These are phyloP conservation scores for Oryza coarctata DNA, from an alignment of 176 grass and related monocot species.

Conservation along the genomic window DNA sequence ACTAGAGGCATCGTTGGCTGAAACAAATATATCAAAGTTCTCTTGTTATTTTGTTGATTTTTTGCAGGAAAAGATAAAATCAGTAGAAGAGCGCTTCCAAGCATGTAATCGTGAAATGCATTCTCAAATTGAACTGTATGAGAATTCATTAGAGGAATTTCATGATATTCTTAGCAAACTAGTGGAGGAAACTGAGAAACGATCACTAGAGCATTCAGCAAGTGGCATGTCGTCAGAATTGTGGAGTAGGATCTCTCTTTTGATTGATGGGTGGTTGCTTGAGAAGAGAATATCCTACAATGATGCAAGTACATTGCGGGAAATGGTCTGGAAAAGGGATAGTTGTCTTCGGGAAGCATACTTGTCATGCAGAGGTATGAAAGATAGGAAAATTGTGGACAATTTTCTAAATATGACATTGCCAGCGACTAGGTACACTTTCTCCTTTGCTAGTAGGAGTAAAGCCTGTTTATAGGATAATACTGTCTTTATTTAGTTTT, in stretches of 20 bases:
- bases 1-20: conserved; percentile 47
- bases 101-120: conserved; percentile 67
- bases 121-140: conserved; percentile 78
- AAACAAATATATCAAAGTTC: conserved; percentile 54
- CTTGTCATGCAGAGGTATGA: conserved; percentile 65
- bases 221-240: conserved; percentile 64
- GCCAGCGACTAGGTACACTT: conserved; percentile 56
- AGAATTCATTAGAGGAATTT: conserved; percentile 78
- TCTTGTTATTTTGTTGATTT: conserved; percentile 53
- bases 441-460: conserved; percentile 15
- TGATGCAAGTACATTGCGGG: conserved; percentile 63
- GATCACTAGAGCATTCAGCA: conserved; percentile 38
- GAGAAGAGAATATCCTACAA: conserved; percentile 79
- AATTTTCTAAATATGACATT: conserved; percentile 72
- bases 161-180: conserved; percentile 66
- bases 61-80: conserved; percentile 65
- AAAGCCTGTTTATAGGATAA: conserved; percentile 12
- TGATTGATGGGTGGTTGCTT: conserved; percentile 89
- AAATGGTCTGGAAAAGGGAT: conserved; percentile 83
- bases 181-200: conserved; percentile 73
- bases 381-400: conserved; percentile 69
- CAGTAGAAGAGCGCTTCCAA: conserved; percentile 61
- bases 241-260: conserved; percentile 79
- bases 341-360: conserved; percentile 64
- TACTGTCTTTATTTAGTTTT: conserved; percentile 10